Evolutionary conservation across 495 filamentous ascomycete genomes (phyloP).

Genomic region (Pyrenula massariospora): DNA sequence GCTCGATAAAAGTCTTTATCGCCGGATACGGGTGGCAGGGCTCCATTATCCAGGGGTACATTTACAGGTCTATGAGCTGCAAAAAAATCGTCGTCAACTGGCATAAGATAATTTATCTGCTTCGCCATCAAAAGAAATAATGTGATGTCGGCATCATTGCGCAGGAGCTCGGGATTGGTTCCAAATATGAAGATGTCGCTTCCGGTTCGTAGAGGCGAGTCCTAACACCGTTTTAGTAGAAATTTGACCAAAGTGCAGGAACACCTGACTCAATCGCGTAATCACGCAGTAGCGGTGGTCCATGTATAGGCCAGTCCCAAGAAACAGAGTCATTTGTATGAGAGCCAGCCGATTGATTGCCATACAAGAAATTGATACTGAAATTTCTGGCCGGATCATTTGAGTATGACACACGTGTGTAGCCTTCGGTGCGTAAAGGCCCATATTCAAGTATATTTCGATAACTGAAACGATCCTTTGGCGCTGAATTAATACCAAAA

Average conservation of each 20-base stretch:
- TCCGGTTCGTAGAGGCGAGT: neutral
- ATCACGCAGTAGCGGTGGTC: neutral
- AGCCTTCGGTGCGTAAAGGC: neutral
- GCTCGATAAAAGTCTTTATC: neutral
- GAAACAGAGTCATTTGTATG: neutral
- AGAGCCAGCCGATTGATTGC: neutral
- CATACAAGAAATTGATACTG: neutral
- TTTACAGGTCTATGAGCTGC: neutral
- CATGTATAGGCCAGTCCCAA: neutral
- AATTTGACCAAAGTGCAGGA: neutral
- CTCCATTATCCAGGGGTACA: neutral
- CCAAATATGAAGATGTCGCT: neutral
- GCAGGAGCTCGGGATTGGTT: neutral
- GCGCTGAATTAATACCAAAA: slow-evolving; percentile 8
- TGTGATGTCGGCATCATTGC: neutral
- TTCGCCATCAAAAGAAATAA: neutral
- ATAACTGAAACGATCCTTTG: slow-evolving; percentile 4
- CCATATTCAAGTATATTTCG: neutral
- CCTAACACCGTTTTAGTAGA: neutral
- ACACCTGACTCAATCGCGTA: neutral
- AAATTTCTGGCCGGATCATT: neutral
- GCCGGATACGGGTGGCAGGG: neutral
- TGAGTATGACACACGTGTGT: neutral
- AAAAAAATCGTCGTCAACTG: neutral
- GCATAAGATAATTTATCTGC: neutral